Conservation (phyloP, 768 basidiomycete species). For the Terana coerulea region DNA sequence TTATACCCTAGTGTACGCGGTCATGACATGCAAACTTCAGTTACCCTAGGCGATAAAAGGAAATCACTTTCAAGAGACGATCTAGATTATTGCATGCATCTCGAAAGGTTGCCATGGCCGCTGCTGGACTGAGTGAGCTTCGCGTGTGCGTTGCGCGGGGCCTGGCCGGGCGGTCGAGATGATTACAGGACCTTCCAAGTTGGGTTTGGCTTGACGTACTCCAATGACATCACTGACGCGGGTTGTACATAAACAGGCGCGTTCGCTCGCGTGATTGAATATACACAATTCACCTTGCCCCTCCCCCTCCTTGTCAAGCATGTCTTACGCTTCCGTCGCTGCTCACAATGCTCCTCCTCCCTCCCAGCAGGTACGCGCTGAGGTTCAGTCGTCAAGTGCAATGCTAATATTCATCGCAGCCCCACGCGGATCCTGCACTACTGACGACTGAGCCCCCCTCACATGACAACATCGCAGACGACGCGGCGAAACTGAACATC, state of each 20-base stretch:
- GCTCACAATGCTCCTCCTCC: conserved; percentile 52
- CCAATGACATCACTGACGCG: conserved; percentile 20
- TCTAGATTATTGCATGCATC: no score
- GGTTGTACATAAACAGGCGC: conserved; percentile 16
- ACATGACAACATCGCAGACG: conserved; percentile 38
- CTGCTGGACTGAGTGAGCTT: neutral
- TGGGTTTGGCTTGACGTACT: neutral
- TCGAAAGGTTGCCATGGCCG: no score
- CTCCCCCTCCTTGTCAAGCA: conserved; percentile 25
- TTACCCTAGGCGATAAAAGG: neutral
- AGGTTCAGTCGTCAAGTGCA: neutral
- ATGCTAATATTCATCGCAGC: conserved; percentile 32
- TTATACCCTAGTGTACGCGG: neutral
- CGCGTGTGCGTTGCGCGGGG: neutral
- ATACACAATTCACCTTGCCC: neutral
- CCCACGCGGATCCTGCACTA: conserved; percentile 61
- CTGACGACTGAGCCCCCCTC: conserved; percentile 39
- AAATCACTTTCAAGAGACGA: no score
- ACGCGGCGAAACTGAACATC: conserved; percentile 52
- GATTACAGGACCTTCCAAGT: conserved; percentile 3
- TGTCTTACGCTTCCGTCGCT: conserved; percentile 74
- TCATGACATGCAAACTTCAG: neutral
- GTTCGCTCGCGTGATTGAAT: no score
- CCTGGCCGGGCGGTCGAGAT: conserved; percentile 11
- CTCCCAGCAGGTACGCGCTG: conserved; percentile 39